Base-by-base conservation (phyloP, 2,329 filamentous ascomycete species). In the Microascus cirrosus region DNA sequence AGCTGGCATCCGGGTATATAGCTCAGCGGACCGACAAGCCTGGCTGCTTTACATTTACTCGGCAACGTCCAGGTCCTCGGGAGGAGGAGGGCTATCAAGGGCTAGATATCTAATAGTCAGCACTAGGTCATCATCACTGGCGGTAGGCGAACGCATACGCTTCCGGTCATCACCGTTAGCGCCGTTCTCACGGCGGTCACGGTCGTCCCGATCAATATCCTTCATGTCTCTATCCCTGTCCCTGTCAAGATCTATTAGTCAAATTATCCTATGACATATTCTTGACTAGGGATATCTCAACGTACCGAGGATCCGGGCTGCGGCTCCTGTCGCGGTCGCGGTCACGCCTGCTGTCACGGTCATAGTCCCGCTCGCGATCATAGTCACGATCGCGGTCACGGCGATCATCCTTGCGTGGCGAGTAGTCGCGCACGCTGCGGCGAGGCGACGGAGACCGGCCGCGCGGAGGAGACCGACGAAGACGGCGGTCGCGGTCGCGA, bases 41-140 rank as follows among this genome's bases (percentile, higher is more conserved):
- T 22, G 22, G 18, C 45, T 13, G 45, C 20, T 24, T 12, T 50
- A 50, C 45, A 50, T 60, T 67, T 77, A 86, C 76, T 97, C 94
- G 67, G 92, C 93, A 69, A 94, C 92, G 72, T 99, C 94, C 70
- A 97, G 83, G 69, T 99, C 94, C 71, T 99, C 94, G 68, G 96
- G 90, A 62, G 89, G 86, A 62, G 89, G 84, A 64, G 90, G 87
- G 66, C 89, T 90, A 64, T 95, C 90, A 66, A 87, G 76, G 69
- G 82, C 77, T 78, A 61, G 39, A 54, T 1, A 2, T 10, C 24
- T n/a, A 35, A n/a, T 2, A 48, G 36, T 54, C 50, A 53, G 55
- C 28, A 53, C 35, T 12, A 57, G 59, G 58, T 65, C 58, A 65
- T 63, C 55, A 61, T 62, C 42, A 60, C 50, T 52, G 54, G 13